Evolutionary conservation across 208 protist genomes (phyloP), one percentile per base, ranked within the genome.

Genomic region (Polymyxa betae): DNA sequence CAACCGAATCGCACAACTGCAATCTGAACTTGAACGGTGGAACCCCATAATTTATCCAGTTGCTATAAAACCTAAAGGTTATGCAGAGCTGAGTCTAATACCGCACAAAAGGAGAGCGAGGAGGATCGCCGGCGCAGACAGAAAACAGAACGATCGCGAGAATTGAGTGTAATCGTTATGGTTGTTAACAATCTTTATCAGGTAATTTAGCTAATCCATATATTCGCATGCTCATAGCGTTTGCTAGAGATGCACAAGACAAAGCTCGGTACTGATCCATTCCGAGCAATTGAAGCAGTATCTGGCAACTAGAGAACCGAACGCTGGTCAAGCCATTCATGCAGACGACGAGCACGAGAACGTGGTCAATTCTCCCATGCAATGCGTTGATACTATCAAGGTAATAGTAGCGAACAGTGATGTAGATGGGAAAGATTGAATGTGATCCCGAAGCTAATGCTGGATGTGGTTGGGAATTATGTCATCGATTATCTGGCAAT

Each of bases 281-380:
- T 82, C 72, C 72, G 72, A 82, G 72, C 72, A 82, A 43, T 43
- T 82, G 72, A 82, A 82, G 40, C 72, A 82, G 35, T 82, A 45
- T 35, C n/a, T 43, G n/a, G 72, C 72, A 82, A 35, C 72, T 45
- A 82, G 10, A 20, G 16, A 5, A 43, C 5, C 72, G n/a, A 35
- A 5, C 5, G 72, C 72, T 82, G 16, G 24, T 29, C 49, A 82
- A 40, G 5, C 72, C 72, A 82, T 5, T 43, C 16, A 35, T 43
- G 35, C 5, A 20, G 72, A 82, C 5, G 40, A 43, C 16, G 72
- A 82, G 12, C 5, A 35, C 35, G 12, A 5, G 16, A n/a, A 82
- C 5, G 35, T 38, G 35, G n/a, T 40, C 72, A n/a, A 82, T 29
- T 60, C 49, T 24, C 49, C 49, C 5, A 29, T 60, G 24, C 12